Conservation (phyloP, 495 filamentous ascomycete species). For the Aspergillus carlsbadensis region DNA sequence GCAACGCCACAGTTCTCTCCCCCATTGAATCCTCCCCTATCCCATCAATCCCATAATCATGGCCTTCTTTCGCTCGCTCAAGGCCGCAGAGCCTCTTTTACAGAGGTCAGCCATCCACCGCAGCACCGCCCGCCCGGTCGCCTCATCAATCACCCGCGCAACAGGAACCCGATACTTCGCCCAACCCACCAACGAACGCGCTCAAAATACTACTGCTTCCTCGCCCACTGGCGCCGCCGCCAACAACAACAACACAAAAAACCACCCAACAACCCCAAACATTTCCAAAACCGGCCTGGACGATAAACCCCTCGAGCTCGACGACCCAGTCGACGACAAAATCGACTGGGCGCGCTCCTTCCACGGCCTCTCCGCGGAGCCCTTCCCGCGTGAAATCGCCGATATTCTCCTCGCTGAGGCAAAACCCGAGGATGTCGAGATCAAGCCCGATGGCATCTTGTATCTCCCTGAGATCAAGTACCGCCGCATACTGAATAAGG, state of each 20-base stretch:
- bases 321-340: conserved; percentile 39
- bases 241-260: not conserved
- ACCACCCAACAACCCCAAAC: conserved; percentile 40
- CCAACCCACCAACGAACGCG: not conserved
- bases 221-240: conserved; percentile 18
- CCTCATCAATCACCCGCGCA: conserved; percentile 1
- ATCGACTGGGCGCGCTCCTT: conserved; percentile 95
- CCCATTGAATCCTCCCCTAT: not conserved
- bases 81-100: conserved; percentile 13
- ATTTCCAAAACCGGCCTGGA: conserved; percentile 53
- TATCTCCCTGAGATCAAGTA: conserved; percentile 99
- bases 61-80: conserved; percentile 13
- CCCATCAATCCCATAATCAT: not conserved
- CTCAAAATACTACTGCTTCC: conserved; percentile 19
- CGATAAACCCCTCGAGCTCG: conserved; percentile 51
- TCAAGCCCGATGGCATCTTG: conserved; percentile 94
- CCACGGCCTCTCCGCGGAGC: conserved; percentile 74
- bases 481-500: conserved; percentile 81
- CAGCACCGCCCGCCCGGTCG: conserved; percentile 9
- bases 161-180: conserved; percentile 4
- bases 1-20: conserved; percentile 9
- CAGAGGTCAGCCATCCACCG: conserved; percentile 11
- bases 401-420: conserved; percentile 68
- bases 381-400: conserved; percentile 75
- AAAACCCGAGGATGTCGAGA: conserved; percentile 76